Percentiles rank a stretch among this genome's conserved stretches.
Conservation (phyloP, 2,329 filamentous ascomycete species). For the Colletotrichum gloeosporioides region DNA sequence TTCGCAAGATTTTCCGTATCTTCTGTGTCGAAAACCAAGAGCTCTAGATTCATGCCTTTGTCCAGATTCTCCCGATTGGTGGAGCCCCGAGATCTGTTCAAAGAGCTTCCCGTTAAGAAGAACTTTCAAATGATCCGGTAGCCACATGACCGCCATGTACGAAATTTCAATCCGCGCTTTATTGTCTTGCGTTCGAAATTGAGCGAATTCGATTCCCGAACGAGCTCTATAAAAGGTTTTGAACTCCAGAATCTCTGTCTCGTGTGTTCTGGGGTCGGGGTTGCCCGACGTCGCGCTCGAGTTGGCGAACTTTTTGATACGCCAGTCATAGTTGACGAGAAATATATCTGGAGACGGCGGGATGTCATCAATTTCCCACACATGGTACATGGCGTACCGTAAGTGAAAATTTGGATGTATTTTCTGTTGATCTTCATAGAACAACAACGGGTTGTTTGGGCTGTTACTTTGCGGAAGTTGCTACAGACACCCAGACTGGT, state of each 20-base stretch:
- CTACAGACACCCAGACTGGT: conserved; percentile 23
- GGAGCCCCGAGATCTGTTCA: neutral
- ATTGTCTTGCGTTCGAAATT: neutral
- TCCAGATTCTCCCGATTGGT: neutral
- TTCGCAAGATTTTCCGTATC: conserved; percentile 18
- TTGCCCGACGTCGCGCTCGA: neutral
- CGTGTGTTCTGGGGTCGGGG: neutral
- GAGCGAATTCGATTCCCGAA: neutral
- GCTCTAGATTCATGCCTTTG: neutral
- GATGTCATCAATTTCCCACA: neutral
- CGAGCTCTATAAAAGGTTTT: neutral
- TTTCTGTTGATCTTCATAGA: too few species aligned
- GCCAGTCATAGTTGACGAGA: neutral
- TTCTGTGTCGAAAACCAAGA: conserved; percentile 1
- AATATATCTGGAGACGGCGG: neutral
- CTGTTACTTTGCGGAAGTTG: conserved; percentile 17
- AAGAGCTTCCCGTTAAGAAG: neutral
- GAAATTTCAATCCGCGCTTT: neutral
- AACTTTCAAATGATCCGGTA: neutral
- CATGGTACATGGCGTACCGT: neutral
- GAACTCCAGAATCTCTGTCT: neutral
- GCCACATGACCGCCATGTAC: neutral
- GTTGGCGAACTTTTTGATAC: neutral
- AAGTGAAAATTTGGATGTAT: neutral
- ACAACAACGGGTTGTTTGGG: neutral